Evolutionary conservation across 345 rosid species (phyloP), one percentile per base, ranked within the genome.

Genomic region (Eutrema heterophyllum): DNA sequence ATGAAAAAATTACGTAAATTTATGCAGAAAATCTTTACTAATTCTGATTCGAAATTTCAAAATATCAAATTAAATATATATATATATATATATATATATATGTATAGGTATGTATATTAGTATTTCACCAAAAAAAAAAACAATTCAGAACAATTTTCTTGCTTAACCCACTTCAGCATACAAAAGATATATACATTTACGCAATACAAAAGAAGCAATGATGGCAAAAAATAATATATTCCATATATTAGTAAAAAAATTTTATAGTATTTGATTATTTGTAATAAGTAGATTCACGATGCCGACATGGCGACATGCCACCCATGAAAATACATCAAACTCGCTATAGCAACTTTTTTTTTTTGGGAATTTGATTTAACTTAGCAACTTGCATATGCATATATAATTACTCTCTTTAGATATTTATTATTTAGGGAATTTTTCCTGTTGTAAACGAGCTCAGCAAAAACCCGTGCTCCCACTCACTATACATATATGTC

Each of bases 381-480:
- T 36, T 50, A 14, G 65, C 73, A 69, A 70, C 39, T 58, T 60
- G 54, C 64, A 68, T 21, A 13, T 68, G 5, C 24, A 10, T 35
- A 30, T 72, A 60, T 39, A 9, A 51, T 61, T 41, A 39, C 7
- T 7, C 14, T 13, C 26, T 32, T 16, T n/a, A 50, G 62, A 40
- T 52, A 63, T 72, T 64, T 53, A 35, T 21, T 21, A 30, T 21
- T 55, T 5, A 41, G n/a, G 2, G 51, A 50, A 27, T 50, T 49
- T 38, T 71, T 40, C 29, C 60, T 71, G 60, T 61, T 49, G 61
- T 50, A 39, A 71, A 49, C 67, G 6, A 46, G 32, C 50, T 71
- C 33, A 71, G 46, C 15, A 33, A 53, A 41, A 63, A 32, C 21
- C 14, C 29, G 26, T 69, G 30, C 13, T 29, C 48, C 58, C 67